Evolutionary conservation across 805 yeast species (phyloP), one percentile per base, ranked within the genome.

Genomic region (Pichia phayaonensis): DNA sequence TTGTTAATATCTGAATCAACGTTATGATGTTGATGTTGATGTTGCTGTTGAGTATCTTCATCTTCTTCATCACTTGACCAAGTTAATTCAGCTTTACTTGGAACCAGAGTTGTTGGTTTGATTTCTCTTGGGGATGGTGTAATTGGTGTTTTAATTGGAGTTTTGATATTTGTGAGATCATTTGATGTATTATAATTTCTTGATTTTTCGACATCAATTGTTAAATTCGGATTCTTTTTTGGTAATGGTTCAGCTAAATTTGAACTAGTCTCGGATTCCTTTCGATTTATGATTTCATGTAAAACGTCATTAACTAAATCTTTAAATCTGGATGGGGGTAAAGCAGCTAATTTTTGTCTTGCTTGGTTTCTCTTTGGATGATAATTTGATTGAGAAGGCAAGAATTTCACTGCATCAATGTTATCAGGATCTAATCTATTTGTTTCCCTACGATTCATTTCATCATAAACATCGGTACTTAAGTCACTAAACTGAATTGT

Each of bases 291-390:
- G 46, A 90, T 86, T 66, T 94, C 99, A 64, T 72, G 87, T 42
- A 86, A 72, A 42, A 94, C 90, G 64, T 94, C 99, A 51, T 86
- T 83, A 20, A 89, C 95, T 64, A 94, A 77, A 64, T 92, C 99
- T 59, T 84, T 83, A 70, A 94, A 94, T 54, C 98, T 71, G 3
- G 83, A 66, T 46, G 83, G 81, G 2, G 96, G 94, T 52, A 94
- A 76, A 45, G 86, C 81, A 6, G 97, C 84, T 58, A 94, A 75
- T 68, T 90, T 92, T 66, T 87, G 87, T 59, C 99, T 77, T 2
- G 99, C 98, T 66, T 90, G 95, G 63, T 94, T 95, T 62, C 99
- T 79, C 63, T 90, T 90, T 42, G 95, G 90, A 66, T 94, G 99
- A 69, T 88, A 89, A 20, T 76, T 74, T 8, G 78, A 73, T 59